Evolutionary conservation across 768 basidiomycete species (phyloP), one percentile per base, ranked within the genome.

Genomic region (Crassisporium funariophilum): DNA sequence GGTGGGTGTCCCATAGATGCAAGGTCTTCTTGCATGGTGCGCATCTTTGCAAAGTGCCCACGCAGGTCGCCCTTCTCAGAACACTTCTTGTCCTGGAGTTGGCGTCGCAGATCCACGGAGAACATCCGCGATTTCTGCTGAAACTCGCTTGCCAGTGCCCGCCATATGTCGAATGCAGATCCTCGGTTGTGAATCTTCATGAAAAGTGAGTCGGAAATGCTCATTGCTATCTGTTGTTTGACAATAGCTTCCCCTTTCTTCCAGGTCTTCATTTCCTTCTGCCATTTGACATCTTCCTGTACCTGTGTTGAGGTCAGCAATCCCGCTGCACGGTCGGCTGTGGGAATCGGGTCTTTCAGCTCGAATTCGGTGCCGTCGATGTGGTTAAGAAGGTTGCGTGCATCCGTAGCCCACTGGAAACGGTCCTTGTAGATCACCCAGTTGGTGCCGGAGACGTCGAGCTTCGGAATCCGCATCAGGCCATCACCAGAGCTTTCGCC

Each of bases 221-320:
- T 53, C n/a, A 36, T 41, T 11, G 55, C 52, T 35, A 56, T 52
- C 23, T 48, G 47, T 33, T 56, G 55, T 40, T 53, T 53, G 12
- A 50, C 44, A 15, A 46, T 46, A 9, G 47, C 52, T 27, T 52
- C 46, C 15, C 46, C 51, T 20, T 47, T 46, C 11, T 48, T 52
- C 51, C 46, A 52, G 55, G 40, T 25, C 16, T 62, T 61, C 21
- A 62, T 9, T 1, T 48, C 53, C 20, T 56, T 53, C 44, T 56
- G 55, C 47, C 55, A 64, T 35, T 35, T 16, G 8, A 29, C 27
- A 7, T 7, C 27, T 29, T 7, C 7, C 13, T 7, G 13, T 29
- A 7, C 8, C 13, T 29, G 27, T 13, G 7, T 13, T 7, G 27
- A 7, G 13, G 27, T 7, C 13, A 29, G 13, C 13, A 7, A 7